A percentile compares a stretch with the other conserved stretches of the same genome.
Evolutionary conservation across 257 asterid genomes (phyloP).

Genomic region (Ajuga chamaepitys): DNA sequence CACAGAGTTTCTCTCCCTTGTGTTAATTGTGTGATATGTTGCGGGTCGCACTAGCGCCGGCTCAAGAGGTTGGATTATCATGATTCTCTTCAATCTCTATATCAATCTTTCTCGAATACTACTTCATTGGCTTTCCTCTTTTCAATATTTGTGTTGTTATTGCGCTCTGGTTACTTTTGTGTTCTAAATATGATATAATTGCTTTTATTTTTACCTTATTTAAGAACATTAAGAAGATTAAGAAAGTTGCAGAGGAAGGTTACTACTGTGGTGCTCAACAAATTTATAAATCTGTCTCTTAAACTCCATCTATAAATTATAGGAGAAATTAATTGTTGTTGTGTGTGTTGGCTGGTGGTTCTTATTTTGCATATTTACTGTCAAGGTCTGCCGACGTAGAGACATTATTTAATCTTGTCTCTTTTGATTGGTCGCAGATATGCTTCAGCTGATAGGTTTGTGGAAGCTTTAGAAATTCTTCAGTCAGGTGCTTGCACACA

Average conservation of each 20-base stretch:
- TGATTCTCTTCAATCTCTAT: too few species aligned
- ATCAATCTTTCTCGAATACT: too few species aligned
- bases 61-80: too few species aligned
- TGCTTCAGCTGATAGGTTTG: constrained; percentile 46
- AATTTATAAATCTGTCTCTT: constrained; percentile 62
- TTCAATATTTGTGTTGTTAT: not conserved
- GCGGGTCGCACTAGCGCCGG: too few species aligned
- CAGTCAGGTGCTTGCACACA: constrained; percentile 91
- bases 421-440: constrained; percentile 42
- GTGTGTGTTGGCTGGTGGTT: not conserved
- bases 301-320: not conserved
- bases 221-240: constrained; percentile 76
- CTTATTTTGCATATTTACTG: not conserved
- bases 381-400: not conserved
- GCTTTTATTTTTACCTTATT: constrained; percentile 4
- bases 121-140: not conserved
- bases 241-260: constrained; percentile 69
- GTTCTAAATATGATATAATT: not conserved
- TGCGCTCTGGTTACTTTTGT: not conserved
- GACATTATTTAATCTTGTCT: not conserved
- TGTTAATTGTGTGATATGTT: too few species aligned
- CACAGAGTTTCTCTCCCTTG: too few species aligned
- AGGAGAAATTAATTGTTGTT: constrained; percentile 29
- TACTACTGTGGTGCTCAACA: constrained; percentile 96
- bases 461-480: constrained; percentile 79